Evolutionary conservation across 2,329 filamentous ascomycete species (phyloP).

Genomic region (Fusarium camptoceras): DNA sequence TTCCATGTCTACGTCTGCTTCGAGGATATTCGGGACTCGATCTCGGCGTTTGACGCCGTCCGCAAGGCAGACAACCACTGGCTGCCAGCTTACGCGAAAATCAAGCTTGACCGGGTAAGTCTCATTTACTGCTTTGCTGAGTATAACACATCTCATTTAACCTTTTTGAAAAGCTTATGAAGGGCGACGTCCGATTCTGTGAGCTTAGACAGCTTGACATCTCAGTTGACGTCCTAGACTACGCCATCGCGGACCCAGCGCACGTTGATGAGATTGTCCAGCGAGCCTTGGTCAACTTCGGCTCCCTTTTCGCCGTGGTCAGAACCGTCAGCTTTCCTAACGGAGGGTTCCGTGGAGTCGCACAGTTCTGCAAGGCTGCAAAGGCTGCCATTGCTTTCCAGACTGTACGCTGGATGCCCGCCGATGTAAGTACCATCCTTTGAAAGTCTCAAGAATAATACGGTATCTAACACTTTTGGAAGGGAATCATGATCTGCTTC

Average conservation of each 20-base stretch:
- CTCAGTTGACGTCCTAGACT: slow-evolving; percentile 39
- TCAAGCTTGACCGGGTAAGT: slow-evolving; percentile 28
- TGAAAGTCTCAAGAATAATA: not conserved
- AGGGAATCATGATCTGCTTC: slow-evolving; percentile 6
- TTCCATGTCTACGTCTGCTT: slow-evolving; percentile 66
- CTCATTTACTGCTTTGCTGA: not conserved
- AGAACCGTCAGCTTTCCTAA: slow-evolving; percentile 55
- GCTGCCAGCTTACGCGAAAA: slow-evolving; percentile 49
- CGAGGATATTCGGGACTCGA: slow-evolving; percentile 70
- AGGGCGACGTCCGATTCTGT: slow-evolving; percentile 11
- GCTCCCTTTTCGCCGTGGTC: slow-evolving; percentile 65
- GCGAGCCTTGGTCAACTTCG: slow-evolving; percentile 58
- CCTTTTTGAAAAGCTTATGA: not conserved
- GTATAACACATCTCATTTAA: not conserved
- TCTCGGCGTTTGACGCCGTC: slow-evolving; percentile 61
- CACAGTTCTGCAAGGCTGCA: slow-evolving; percentile 65
- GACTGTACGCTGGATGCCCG: slow-evolving; percentile 47
- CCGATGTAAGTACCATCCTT: slow-evolving; percentile 43
- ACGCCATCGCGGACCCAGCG: slow-evolving; percentile 39
- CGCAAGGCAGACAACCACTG: slow-evolving; percentile 59
- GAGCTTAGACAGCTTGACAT: slow-evolving; percentile 49
- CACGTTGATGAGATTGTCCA: slow-evolving; percentile 52
- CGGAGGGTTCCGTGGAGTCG: slow-evolving; percentile 60
- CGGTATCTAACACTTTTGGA: slow-evolving; percentile 13
- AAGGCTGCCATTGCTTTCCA: slow-evolving; percentile 56